These are phyloP conservation scores for Leccinum angustisporum DNA, from an alignment of 1,284 basidiomycete genomes.

Conservation along the genomic window DNA sequence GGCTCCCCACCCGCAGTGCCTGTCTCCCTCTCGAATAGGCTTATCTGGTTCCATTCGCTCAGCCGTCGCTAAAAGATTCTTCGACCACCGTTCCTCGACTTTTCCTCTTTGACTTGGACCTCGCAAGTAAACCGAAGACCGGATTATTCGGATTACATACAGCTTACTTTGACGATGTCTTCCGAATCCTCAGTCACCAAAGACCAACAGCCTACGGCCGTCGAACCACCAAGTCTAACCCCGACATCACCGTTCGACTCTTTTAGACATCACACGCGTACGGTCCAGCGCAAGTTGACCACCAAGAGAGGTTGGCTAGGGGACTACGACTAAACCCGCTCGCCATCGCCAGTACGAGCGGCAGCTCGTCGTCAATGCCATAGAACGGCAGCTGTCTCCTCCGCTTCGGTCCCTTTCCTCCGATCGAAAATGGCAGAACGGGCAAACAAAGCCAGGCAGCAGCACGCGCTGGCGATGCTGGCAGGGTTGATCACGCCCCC, in stretches of 20 bases:
- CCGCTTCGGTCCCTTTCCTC: too few relatives aligned
- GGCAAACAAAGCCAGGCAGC: too few relatives aligned
- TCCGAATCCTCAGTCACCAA: conserved; percentile 11
- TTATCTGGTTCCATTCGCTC: neutral
- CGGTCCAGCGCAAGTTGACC: too few relatives aligned
- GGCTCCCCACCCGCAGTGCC: neutral
- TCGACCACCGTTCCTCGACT: neutral
- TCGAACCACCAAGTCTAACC: neutral
- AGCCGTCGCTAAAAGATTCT: neutral
- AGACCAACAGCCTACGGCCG: neutral
- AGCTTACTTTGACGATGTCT: conserved; percentile 16
- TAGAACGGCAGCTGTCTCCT: too few relatives aligned
- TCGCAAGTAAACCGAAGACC: neutral
- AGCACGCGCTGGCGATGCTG: too few relatives aligned
- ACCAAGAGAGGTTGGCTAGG: too few relatives aligned
- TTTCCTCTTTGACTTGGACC: neutral
- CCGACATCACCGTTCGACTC: neutral
- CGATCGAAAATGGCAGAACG: too few relatives aligned
- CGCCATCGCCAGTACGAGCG: too few relatives aligned
- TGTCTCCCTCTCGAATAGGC: neutral
- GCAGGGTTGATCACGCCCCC: too few relatives aligned
- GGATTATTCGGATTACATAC: neutral
- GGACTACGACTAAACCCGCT: too few relatives aligned
- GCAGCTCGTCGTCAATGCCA: too few relatives aligned
- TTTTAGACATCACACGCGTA: too few relatives aligned